Evolutionary conservation across 1,284 basidiomycete species (phyloP).

Genomic region (Naganishia sp.): DNA sequence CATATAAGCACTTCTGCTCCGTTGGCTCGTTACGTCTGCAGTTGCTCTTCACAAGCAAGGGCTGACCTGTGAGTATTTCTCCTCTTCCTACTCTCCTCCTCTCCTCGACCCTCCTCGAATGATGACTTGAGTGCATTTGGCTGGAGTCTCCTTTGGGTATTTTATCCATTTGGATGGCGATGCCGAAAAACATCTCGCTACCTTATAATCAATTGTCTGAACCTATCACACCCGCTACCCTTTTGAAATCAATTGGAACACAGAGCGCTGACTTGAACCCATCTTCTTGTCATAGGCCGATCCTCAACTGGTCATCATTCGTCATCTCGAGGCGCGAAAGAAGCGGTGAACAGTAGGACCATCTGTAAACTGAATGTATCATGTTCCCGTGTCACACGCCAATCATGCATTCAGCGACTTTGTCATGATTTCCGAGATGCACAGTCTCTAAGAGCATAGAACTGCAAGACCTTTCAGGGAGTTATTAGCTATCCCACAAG

Average conservation of each 20-base stretch:
- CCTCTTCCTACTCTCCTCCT: neutral
- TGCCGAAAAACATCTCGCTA: constrained; percentile 34
- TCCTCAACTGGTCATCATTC: neutral
- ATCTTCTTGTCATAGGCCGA: constrained; percentile 1
- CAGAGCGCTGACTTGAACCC: constrained; percentile 9
- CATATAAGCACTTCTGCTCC: constrained; percentile 4
- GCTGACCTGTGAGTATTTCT: constrained; percentile 20
- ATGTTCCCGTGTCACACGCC: too few species aligned
- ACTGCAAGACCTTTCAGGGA: too few species aligned
- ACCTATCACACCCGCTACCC: constrained; percentile 2
- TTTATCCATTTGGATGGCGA: constrained; percentile 28
- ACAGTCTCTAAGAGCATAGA: too few species aligned
- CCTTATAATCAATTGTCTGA: constrained; percentile 35
- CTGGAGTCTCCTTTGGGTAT: constrained; percentile 32
- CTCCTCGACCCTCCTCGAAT: constrained; percentile 14
- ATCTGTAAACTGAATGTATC: too few species aligned
- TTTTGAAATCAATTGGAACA: neutral
- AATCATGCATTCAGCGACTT: too few species aligned
- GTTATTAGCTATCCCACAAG: too few species aligned
- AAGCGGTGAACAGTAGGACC: too few species aligned
- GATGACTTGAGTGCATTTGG: constrained; percentile 36
- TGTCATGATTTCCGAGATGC: too few species aligned
- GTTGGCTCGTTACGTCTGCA: too few species aligned
- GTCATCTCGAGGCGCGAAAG: too few species aligned
- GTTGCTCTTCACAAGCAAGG: neutral